Percentiles rank a stretch among this genome's conserved stretches.
Evolutionary conservation across 2,329 filamentous ascomycete genomes (phyloP).

Genomic region (Fusarium nodosum): DNA sequence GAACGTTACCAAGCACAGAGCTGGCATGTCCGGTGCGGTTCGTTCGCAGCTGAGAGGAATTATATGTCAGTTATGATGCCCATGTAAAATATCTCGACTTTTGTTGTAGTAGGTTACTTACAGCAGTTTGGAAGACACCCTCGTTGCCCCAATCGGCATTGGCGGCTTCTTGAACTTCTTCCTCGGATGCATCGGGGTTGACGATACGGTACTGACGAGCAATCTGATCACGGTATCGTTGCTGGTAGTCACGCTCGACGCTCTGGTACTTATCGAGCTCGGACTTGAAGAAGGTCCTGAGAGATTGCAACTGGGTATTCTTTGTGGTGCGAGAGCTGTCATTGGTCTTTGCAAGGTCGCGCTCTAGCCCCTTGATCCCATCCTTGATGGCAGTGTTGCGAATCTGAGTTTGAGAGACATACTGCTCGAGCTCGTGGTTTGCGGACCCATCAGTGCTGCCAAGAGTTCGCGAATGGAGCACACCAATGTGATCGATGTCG

Average conservation of each 20-base stretch:
- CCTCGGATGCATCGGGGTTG: conserved; percentile 82
- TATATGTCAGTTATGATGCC: conserved; percentile 28
- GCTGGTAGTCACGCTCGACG: conserved; percentile 78
- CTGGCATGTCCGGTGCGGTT: conserved; percentile 81
- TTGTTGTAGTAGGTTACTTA: conserved; percentile 61
- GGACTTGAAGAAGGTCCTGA: conserved; percentile 79
- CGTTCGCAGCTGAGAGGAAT: conserved; percentile 72
- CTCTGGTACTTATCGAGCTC: conserved; percentile 78
- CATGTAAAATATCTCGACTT: background rate
- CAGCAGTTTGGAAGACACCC: conserved; percentile 85
- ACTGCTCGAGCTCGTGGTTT: conserved; percentile 72
- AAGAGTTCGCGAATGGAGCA: conserved; percentile 79
- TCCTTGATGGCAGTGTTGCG: conserved; percentile 83
- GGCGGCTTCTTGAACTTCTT: conserved; percentile 77
- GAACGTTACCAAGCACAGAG: conserved; percentile 81
- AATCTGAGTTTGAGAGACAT: conserved; percentile 77
- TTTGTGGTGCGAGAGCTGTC: conserved; percentile 75
- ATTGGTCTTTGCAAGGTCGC: conserved; percentile 74
- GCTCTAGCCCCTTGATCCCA: conserved; percentile 81
- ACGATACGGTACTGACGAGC: conserved; percentile 85
- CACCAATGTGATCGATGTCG: conserved; percentile 76
- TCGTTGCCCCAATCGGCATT: conserved; percentile 81
- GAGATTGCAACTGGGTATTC: conserved; percentile 74
- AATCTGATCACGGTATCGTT: conserved; percentile 82
- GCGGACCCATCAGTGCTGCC: conserved; percentile 72